These are phyloP conservation scores for Kwoniella dejecticola DNA, from an alignment of 768 basidiomycete genomes.

Conservation along the genomic window DNA sequence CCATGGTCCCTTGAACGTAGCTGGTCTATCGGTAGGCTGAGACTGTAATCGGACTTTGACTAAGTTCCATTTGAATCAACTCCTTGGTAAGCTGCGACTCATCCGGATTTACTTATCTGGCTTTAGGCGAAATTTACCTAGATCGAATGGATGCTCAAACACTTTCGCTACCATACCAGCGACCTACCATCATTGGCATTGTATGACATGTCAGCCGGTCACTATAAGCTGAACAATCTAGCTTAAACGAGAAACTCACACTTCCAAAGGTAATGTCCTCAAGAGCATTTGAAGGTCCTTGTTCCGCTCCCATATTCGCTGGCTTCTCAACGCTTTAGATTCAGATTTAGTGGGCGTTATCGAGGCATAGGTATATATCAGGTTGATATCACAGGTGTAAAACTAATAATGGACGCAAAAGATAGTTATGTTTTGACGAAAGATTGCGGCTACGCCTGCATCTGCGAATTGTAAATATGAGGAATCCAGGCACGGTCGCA, in stretches of 20 bases:
- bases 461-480: not conserved
- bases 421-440: too few species aligned
- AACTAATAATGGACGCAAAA: too few species aligned
- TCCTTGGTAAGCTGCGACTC: not conserved
- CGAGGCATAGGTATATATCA: not conserved
- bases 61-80: slow-evolving; percentile 17
- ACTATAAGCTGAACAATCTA: too few species aligned
- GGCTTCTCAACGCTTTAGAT: too few species aligned
- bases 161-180: slow-evolving; percentile 29
- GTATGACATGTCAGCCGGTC: too few species aligned
- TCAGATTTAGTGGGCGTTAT: not conserved
- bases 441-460: slow-evolving; percentile 7
- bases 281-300: slow-evolving; percentile 16
- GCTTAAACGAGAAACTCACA: slow-evolving; percentile 16
- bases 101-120: not conserved
- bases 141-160: slow-evolving; percentile 70
- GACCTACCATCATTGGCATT: too few species aligned
- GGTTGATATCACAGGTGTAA: not conserved
- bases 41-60: slow-evolving; percentile 90
- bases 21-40: slow-evolving; percentile 73
- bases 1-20: slow-evolving; percentile 78
- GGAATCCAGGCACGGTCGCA: too few species aligned
- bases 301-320: slow-evolving; percentile 13
- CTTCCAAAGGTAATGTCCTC: slow-evolving; percentile 29
- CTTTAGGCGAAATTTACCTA: slow-evolving; percentile 58